A percentile compares a stretch with the other conserved stretches of the same genome.
Conservation (phyloP, 2,329 filamentous ascomycete genomes). For the Periconia macrospinosa region DNA sequence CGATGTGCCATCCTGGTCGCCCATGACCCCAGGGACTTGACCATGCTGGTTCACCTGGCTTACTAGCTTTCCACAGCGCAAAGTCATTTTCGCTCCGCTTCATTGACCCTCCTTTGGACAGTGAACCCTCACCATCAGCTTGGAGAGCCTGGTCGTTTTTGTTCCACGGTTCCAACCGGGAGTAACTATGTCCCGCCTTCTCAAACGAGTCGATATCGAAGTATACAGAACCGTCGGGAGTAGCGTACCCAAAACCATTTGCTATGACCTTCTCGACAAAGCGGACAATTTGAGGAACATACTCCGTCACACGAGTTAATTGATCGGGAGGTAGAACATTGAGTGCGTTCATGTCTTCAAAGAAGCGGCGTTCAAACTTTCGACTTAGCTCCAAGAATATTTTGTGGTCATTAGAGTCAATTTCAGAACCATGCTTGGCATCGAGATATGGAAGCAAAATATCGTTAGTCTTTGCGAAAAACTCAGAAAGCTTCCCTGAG, state of each 20-base stretch:
- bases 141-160: constrained; percentile 77
- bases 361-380: constrained; percentile 85
- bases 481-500: constrained; percentile 46
- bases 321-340: constrained; percentile 84
- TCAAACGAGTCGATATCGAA: constrained; percentile 91
- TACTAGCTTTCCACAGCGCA: constrained; percentile 87
- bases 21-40: constrained; percentile 81
- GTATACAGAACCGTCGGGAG: constrained; percentile 81
- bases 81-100: constrained; percentile 82
- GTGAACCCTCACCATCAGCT: constrained; percentile 83
- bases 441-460: constrained; percentile 85
- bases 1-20: constrained; percentile 91
- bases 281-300: constrained; percentile 79
- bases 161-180: constrained; percentile 81
- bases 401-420: constrained; percentile 63
- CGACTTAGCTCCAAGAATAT: constrained; percentile 87
- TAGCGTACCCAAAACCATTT: constrained; percentile 82
- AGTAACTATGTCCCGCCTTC: constrained; percentile 73
- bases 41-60: constrained; percentile 88
- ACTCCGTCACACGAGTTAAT: constrained; percentile 89
- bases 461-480: constrained; percentile 62
- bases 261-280: constrained; percentile 82
- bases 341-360: constrained; percentile 81
- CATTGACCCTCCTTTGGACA: constrained; percentile 57
- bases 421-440: constrained; percentile 56